Base-by-base conservation (phyloP, 2,329 filamentous ascomycete species). In the Fusarium sp. region DNA sequence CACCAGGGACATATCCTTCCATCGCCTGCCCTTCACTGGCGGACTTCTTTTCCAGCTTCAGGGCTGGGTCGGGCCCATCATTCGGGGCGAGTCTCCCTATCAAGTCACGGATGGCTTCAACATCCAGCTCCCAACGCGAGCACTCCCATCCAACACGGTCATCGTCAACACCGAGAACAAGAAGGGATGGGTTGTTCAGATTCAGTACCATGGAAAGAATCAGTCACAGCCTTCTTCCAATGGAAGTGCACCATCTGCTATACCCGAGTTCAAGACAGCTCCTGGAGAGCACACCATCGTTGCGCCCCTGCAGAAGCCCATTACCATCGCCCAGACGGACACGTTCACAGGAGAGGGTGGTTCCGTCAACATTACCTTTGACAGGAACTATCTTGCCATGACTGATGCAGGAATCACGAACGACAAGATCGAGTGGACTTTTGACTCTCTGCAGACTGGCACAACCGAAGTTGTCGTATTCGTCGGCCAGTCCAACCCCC, bases 401-500 rank as follows among this genome's bases (percentile, higher is more conserved):
- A 17, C n/a, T 2, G 14, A 61, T n/a, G 57, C 57, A 14, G n/a
- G 47, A 3, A 57, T 60, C 17, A 17, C 32, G 0, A 31, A 53
- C 19, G 57, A 53, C 7, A 60, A 57, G 19, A 60, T 60, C 9
- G 47, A 47, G 6, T 60, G 57, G 57, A 48, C 39, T 4, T 33
- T 60, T 19, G 38, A 8, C n/a, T 36, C 57, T 9, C 27, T 38
- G 1, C 41, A 49, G 32, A 38, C 37, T 9, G 57, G 57, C n/a
- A 23, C 6, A n/a, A 60, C 57, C 11, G 6, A 60, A 29, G 10
- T 57, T 1, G 58, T 65, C 5, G 63, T 66, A 4, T 78, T 76
- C 17, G 68, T 76, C 17, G 75, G 78, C 3, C 76, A 75, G 5
- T 63, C 55, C 46, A 68, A 76, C 25, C 75, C 78, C 51, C 71